Base-by-base conservation (phyloP, 2,329 filamentous ascomycete genomes). In the Ophiostoma australiae region DNA sequence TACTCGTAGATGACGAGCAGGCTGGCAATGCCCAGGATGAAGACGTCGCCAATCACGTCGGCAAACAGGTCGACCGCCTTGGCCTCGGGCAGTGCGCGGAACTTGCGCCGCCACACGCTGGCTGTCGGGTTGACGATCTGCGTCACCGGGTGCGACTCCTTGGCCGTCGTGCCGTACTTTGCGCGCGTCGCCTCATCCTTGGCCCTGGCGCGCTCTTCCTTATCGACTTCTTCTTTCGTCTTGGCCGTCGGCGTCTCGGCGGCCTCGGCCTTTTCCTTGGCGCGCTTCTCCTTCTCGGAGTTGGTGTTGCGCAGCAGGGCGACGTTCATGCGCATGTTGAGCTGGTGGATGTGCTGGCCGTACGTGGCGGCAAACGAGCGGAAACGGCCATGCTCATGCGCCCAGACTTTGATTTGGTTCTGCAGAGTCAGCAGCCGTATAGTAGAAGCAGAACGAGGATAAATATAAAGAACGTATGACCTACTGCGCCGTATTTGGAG, bases 1-100 rank as follows among this genome's bases (percentile, higher is more conserved):
- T 86, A 89, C 78, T 90, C 88, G 77, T 87, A 90, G 48, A 89
- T 78, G 71, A 90, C 84, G 68, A 90, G 77, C 27, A 78, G 82
- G 17, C 82, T 80, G 7, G 87, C 88, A 35, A 90, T 87, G 6
- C 82, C 76, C 27, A 90, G 81, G 72, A 90, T 89, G 76, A 90
- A 90, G 20, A 81, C 80, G 74, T 90, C 88, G 58, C 88, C 88
- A 68, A 87, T 80, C 20, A 90, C 87, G 75, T 90, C 88, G 61
- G 88, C 88, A 75, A 90, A 90, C 8, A 90, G 79, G 75, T 90
- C 87, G 13, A 90, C 88, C 10, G 88, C 88, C 78, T 90, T 90
- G 20, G 78, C 82, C 76, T 90, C 88, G 11, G 88, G 87, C n/a
- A 90, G 79, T 7, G 87, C 78, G 69, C 88, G 81, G 76, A 90